A percentile compares a stretch with the other conserved stretches of the same genome.
Evolutionary conservation across 768 basidiomycete genomes (phyloP).

Genomic region (Hemileccinum impolitum): DNA sequence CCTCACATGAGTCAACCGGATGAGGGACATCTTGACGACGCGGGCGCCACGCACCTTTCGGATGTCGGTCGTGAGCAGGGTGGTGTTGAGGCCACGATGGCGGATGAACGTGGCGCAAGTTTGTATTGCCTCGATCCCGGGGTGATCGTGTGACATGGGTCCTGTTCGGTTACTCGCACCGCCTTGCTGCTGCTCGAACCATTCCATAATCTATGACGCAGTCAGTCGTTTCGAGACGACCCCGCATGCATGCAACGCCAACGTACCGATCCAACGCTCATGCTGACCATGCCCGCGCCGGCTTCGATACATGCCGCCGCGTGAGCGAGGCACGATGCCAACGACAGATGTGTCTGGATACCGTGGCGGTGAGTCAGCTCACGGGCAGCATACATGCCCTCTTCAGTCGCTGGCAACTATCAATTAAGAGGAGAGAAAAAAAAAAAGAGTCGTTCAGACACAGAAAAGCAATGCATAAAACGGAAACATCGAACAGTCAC

Average conservation of each 20-base stretch:
- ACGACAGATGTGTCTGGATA: conserved; percentile 49
- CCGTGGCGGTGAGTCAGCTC: conserved; percentile 35
- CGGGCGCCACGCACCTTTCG: conserved; percentile 31
- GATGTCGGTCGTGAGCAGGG: conserved; percentile 41
- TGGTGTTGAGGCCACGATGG: conserved; percentile 37
- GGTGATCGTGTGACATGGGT: conserved; percentile 26
- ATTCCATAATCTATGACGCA: conserved; percentile 37
- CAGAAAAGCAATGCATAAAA: background rate
- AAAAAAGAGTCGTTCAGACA: background rate
- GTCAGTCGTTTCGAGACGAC: background rate
- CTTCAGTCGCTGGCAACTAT: conserved; percentile 57
- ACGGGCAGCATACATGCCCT: conserved; percentile 47
- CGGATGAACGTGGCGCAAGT: conserved; percentile 44
- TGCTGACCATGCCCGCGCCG: conserved; percentile 44
- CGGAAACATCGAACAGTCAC: conserved; percentile 40
- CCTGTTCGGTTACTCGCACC: background rate
- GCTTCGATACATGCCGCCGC: conserved; percentile 55
- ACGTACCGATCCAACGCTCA: conserved; percentile 50
- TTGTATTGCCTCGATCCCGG: conserved; percentile 47
- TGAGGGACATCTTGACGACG: too few species aligned
- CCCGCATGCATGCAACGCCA: background rate
- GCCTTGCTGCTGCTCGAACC: conserved; percentile 37
- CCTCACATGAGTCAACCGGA: conserved; percentile 8
- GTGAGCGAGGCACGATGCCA: conserved; percentile 54
- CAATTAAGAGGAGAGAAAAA: background rate